Evolutionary conservation across 495 filamentous ascomycete genomes (phyloP).

Genomic region (Aspergillus cavernicola): DNA sequence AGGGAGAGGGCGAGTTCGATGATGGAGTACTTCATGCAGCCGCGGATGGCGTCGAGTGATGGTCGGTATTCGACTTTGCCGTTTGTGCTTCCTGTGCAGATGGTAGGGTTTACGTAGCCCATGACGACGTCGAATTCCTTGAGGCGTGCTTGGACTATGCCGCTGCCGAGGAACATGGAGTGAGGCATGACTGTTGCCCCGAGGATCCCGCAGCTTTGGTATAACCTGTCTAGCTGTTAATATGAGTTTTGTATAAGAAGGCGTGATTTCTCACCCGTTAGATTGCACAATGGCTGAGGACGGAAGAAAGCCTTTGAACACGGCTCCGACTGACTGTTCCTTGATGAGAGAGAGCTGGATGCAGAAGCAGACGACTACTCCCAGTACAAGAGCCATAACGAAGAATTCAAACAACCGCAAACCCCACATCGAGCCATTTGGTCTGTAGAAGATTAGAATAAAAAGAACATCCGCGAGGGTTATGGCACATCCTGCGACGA

Average conservation of each 20-base stretch:
- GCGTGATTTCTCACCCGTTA: slow-evolving; percentile 41
- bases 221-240: slow-evolving; percentile 52
- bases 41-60: slow-evolving; percentile 69
- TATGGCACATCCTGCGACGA: slow-evolving; percentile 83
- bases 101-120: slow-evolving; percentile 50
- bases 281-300: slow-evolving; percentile 69
- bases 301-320: slow-evolving; percentile 82
- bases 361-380: slow-evolving; percentile 87
- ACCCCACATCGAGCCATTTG: slow-evolving; percentile 66
- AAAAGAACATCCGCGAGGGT: slow-evolving; percentile 81
- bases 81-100: slow-evolving; percentile 33
- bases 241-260: background rate
- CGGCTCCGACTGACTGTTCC: slow-evolving; percentile 63
- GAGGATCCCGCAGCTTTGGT: slow-evolving; percentile 88
- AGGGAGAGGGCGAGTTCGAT: slow-evolving; percentile 70
- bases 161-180: slow-evolving; percentile 83
- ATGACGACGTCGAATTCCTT: slow-evolving; percentile 66
- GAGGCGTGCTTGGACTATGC: slow-evolving; percentile 79
- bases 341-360: slow-evolving; percentile 80
- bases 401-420: slow-evolving; percentile 77
- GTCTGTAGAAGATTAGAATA: slow-evolving; percentile 82
- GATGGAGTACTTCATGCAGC: slow-evolving; percentile 79
- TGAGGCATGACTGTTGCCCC: slow-evolving; percentile 96
- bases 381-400: slow-evolving; percentile 73
- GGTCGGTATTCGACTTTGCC: slow-evolving; percentile 68